Percentiles rank a stretch among this genome's conserved stretches.
phyloP scores from a whole-genome alignment of 208 protist species.

The Trichomonas gallinae region DNA sequence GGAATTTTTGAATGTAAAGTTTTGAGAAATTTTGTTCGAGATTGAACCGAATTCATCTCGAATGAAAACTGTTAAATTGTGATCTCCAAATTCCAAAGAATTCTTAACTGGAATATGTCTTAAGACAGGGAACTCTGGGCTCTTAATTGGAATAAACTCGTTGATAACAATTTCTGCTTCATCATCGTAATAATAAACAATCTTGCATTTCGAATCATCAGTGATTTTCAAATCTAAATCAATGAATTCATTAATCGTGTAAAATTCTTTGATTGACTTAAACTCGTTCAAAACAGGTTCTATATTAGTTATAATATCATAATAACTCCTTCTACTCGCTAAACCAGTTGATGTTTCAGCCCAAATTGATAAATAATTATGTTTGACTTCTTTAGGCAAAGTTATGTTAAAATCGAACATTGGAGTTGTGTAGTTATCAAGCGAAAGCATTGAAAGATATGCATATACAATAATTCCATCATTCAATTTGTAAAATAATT shows the following conservation, averaged over 20 bases:
- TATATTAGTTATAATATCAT: background rate
- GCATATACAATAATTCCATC: background rate
- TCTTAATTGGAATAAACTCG: background rate
- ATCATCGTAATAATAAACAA: background rate
- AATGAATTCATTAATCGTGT: background rate
- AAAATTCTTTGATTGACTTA: background rate
- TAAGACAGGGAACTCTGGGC: too few relatives aligned
- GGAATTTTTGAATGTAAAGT: too few relatives aligned
- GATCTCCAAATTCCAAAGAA: background rate
- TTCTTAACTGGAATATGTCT: too few relatives aligned
- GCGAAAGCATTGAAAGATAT: background rate
- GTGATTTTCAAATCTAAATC: background rate
- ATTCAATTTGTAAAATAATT: too few relatives aligned
- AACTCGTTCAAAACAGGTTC: background rate
- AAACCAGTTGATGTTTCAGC: background rate
- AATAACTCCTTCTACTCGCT: background rate
- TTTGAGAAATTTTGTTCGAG: background rate
- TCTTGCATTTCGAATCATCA: background rate
- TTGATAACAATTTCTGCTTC: background rate
- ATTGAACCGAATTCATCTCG: background rate
- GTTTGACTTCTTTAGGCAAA: background rate
- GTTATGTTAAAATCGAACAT: background rate
- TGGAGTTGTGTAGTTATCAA: background rate
- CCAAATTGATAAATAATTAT: background rate
- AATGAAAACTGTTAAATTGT: background rate